These are phyloP conservation scores for Podosphaera fusca DNA, from an alignment of 2,329 filamentous ascomycete genomes.

Conservation along the genomic window DNA sequence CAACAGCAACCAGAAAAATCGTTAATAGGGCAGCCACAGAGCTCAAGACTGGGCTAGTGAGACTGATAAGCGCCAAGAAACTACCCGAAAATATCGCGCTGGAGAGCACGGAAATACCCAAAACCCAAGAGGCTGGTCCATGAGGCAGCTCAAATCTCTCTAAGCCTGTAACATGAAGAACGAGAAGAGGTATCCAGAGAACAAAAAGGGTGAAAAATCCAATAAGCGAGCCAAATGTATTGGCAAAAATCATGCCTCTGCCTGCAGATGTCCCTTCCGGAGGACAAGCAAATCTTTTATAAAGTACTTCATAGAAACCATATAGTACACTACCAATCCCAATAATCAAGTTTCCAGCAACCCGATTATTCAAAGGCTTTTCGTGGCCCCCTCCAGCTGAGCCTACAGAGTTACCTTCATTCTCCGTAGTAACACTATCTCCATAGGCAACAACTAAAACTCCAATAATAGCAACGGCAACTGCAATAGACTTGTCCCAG, in stretches of 20 bases:
- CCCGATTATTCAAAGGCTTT: slow-evolving; percentile 36
- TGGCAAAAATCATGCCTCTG: slow-evolving; percentile 93
- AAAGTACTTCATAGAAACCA: slow-evolving; percentile 89
- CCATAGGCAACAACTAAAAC: slow-evolving; percentile 93
- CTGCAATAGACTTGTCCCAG: slow-evolving; percentile 65
- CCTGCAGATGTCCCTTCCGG: slow-evolving; percentile 39
- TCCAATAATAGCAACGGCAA: slow-evolving; percentile 66
- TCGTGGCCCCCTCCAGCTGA: slow-evolving; percentile 22
- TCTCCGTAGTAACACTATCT: slow-evolving; percentile 33
- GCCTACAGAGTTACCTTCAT: slow-evolving; percentile 30
- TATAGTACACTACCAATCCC: slow-evolving; percentile 79
- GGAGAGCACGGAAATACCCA: slow-evolving; percentile 57
- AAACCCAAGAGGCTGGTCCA: slow-evolving; percentile 56
- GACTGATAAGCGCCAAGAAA: slow-evolving; percentile 76
- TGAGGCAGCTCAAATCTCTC: slow-evolving; percentile 67
- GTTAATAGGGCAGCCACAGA: slow-evolving; percentile 84
- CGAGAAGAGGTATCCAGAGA: slow-evolving; percentile 75
- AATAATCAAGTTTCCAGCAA: slow-evolving; percentile 78
- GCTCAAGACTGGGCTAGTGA: slow-evolving; percentile 79
- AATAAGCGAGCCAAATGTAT: slow-evolving; percentile 72
- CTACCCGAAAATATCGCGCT: slow-evolving; percentile 86
- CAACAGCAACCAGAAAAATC: slow-evolving; percentile 86
- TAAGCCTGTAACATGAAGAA: slow-evolving; percentile 55
- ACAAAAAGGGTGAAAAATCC: slow-evolving; percentile 67
- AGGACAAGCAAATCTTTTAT: slow-evolving; percentile 82